Base-by-base conservation (phyloP, 257 asterid species). In the Striga asiatica region DNA sequence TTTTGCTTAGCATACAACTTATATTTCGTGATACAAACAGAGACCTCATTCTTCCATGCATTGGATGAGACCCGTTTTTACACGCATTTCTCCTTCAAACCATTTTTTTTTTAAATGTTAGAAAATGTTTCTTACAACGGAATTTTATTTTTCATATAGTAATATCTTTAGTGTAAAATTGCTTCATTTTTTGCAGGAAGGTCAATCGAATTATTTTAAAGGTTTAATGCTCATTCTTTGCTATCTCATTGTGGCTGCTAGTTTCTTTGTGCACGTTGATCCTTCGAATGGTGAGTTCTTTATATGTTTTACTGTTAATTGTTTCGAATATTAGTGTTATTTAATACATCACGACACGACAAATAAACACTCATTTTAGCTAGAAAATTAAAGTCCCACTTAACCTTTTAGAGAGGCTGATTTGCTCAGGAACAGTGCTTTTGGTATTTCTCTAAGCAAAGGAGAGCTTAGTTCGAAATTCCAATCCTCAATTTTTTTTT, bases 241-340 rank as follows among this genome's bases (percentile, higher is more conserved):
- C 81, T 89, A 89, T 67, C 67, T 89, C 64, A 86, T 89, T 27
- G 97, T 89, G 0, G 96, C 96, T 0, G 97, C 97, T 28, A 89
- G 97, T 77, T 89, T 89, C 93, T 89, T 81, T 56, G 97, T 89
- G 63, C 97, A 89, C 57, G 45, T 78, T 19, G 97, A 89, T 75
- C 96, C 93, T 50, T 19, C 86, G 56, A 69, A 68, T 3, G 95
- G 97, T 88, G 59, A 82, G 85, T 65, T 47, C 21, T 43, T 56
- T 24, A 31, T 53, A 23, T 29, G 29, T 45, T 56, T 29, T 65
- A 58, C 14, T 25, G 23, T 10, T 58, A 38, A 37, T 34, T 62
- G 16, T 68, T 39, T 56, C 1, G 48, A 37, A 31, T 3, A 12
- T 39, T 59, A 8, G n/a, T n/a, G n/a, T n/a, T n/a, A n/a, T n/a